These are phyloP conservation scores for Cardamine occulta DNA, from an alignment of 345 rosid species.

Conservation along the genomic window DNA sequence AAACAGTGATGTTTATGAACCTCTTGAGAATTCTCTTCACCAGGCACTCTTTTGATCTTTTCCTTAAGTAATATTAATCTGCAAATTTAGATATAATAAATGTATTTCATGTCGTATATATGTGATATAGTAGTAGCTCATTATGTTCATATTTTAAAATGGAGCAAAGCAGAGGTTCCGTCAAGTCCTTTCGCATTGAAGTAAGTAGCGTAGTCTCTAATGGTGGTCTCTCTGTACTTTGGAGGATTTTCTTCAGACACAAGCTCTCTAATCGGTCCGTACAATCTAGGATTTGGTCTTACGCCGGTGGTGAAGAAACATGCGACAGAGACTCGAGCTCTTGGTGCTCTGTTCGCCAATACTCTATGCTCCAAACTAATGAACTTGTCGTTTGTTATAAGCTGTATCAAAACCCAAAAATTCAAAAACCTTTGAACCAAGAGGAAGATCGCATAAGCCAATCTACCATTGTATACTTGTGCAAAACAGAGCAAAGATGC, in stretches of 20 bases:
- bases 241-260: conserved; percentile 55
- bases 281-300: conserved; percentile 34
- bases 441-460: neutral
- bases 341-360: conserved; percentile 43
- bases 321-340: conserved; percentile 49
- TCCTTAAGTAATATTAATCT: neutral
- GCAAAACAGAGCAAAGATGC: neutral
- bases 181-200: conserved; percentile 48
- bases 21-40: conserved; percentile 12
- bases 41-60: neutral
- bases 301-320: conserved; percentile 49
- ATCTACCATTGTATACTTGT: neutral
- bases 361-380: conserved; percentile 54
- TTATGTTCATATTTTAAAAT: conserved; percentile 31
- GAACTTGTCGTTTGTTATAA: conserved; percentile 52
- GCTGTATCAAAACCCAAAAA: conserved; percentile 36
- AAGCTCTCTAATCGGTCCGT: conserved; percentile 53
- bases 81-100: conserved; percentile 7
- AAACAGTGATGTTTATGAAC: conserved; percentile 20
- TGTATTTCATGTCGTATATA: neutral
- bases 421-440: neutral
- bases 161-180: conserved; percentile 46
- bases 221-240: conserved; percentile 50
- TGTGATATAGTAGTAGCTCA: conserved; percentile 1
- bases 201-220: conserved; percentile 38